Conservation (phyloP, 2,329 filamentous ascomycete genomes). For the Fusarium graminum region DNA sequence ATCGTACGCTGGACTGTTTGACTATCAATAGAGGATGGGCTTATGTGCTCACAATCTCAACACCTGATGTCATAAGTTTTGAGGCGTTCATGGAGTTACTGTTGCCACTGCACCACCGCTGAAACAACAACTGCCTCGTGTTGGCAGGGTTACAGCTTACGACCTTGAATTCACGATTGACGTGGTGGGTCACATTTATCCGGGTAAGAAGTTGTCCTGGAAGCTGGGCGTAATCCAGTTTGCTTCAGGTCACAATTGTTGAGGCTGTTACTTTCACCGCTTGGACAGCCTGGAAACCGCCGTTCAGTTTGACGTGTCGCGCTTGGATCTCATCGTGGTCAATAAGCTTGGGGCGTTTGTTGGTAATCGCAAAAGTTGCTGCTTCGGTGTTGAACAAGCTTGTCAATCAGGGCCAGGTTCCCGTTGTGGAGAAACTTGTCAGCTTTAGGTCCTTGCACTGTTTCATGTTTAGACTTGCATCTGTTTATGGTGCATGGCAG, state of each 20-base stretch:
- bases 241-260: background rate
- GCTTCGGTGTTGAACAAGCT: background rate
- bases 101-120: background rate
- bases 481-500: too few relatives aligned
- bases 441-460: background rate
- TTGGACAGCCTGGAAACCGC: background rate
- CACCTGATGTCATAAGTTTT: background rate
- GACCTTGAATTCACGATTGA: background rate
- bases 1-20: background rate
- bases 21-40: background rate
- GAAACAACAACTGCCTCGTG: constrained; percentile 18
- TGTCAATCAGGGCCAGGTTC: background rate
- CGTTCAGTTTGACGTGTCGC: background rate
- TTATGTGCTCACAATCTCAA: background rate
- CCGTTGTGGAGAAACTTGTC: background rate
- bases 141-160: background rate
- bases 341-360: background rate
- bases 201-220: background rate
- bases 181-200: background rate
- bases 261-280: background rate
- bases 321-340: background rate
- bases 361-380: constrained; percentile 12
- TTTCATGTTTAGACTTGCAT: background rate
- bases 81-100: background rate
- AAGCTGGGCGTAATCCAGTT: background rate